Percentiles rank a stretch among this genome's conserved stretches.
Evolutionary conservation across 2,329 filamentous ascomycete species (phyloP).

Genomic region (Berkeleyomyces rouxiae): DNA sequence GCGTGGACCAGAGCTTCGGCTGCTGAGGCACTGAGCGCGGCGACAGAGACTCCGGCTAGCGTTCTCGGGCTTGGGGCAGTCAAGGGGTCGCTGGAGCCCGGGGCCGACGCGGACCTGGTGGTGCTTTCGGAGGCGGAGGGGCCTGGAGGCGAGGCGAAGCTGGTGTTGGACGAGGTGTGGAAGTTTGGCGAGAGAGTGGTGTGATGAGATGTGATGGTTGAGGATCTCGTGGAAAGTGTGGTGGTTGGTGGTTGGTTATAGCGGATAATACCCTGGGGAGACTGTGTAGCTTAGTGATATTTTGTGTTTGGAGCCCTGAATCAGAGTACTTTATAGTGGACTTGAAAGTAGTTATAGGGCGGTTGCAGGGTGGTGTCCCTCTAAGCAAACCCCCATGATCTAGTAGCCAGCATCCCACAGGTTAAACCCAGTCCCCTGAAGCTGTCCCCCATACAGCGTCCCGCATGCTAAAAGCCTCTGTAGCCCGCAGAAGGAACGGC

Average conservation of each 20-base stretch:
- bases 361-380: too few species aligned
- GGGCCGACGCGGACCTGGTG: slow-evolving; percentile 52
- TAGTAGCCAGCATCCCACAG: too few species aligned
- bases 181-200: slow-evolving; percentile 50
- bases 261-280: not conserved
- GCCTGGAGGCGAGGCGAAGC: slow-evolving; percentile 27
- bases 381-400: too few species aligned
- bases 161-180: slow-evolving; percentile 62
- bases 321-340: too few species aligned
- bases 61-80: slow-evolving; percentile 52
- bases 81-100: slow-evolving; percentile 50
- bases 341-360: too few species aligned
- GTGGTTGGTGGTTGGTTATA: not conserved
- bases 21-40: slow-evolving; percentile 51
- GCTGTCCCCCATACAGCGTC: too few species aligned
- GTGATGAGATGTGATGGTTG: not conserved
- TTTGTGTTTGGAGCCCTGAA: not conserved
- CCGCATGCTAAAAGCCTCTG: not conserved
- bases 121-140: slow-evolving; percentile 41
- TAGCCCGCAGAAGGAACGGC: not conserved
- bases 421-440: too few species aligned
- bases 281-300: too few species aligned
- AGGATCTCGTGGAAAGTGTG: not conserved
- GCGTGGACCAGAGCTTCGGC: slow-evolving; percentile 54
- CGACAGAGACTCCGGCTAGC: slow-evolving; percentile 59